Evolutionary conservation across 768 basidiomycete genomes (phyloP).

Genomic region (Pulveroboletus sp.): DNA sequence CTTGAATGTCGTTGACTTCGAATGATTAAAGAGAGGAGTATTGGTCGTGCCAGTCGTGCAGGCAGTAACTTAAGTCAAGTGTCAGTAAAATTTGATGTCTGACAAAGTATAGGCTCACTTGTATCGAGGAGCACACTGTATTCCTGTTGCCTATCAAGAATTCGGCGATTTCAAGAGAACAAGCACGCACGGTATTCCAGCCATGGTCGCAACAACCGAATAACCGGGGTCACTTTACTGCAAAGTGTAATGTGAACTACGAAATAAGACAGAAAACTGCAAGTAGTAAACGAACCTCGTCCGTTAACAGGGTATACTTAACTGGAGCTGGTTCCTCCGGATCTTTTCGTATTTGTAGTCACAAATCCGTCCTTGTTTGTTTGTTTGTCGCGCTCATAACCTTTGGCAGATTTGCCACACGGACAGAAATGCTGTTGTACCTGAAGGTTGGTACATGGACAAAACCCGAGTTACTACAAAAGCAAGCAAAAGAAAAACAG

Average conservation of each 20-base stretch:
- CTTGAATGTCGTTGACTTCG: constrained; percentile 38
- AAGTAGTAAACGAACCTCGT: constrained; percentile 45
- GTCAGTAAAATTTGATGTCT: neutral
- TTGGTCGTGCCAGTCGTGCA: constrained; percentile 40
- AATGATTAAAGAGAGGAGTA: constrained; percentile 42
- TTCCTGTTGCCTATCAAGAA: constrained; percentile 51
- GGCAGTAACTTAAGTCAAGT: constrained; percentile 29
- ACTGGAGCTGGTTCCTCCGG: constrained; percentile 29
- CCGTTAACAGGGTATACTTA: constrained; percentile 9
- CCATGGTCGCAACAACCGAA: constrained; percentile 46
- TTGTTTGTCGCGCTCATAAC: constrained; percentile 43
- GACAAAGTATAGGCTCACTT: constrained; percentile 33
- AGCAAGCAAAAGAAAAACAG: constrained; percentile 29
- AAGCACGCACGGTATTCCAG: constrained; percentile 59
- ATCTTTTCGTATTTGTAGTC: constrained; percentile 16
- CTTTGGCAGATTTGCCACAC: constrained; percentile 32
- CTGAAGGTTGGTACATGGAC: constrained; percentile 45
- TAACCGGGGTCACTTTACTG: constrained; percentile 54
- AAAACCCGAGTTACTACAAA: constrained; percentile 30
- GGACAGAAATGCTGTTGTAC: constrained; percentile 13
- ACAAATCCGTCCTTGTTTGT: constrained; percentile 43
- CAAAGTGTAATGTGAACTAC: neutral
- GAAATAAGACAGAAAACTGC: neutral
- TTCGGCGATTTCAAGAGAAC: neutral
- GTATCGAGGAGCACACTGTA: constrained; percentile 85